Base-by-base conservation (phyloP, 2,329 filamentous ascomycete species). In the Beauveria sp. region DNA sequence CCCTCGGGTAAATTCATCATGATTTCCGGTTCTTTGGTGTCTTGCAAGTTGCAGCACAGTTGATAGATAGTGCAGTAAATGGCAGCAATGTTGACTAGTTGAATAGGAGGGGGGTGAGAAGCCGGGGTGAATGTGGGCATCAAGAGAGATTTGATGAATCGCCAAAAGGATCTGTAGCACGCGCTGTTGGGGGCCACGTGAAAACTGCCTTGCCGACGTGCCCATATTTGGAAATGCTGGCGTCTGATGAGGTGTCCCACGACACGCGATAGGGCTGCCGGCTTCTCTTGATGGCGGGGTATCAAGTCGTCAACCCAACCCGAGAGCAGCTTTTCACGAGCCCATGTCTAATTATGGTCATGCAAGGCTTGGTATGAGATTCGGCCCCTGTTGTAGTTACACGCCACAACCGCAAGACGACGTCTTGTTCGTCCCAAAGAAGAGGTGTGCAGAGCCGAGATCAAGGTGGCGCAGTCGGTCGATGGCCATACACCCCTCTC, bases 361-460 rank as follows among this genome's bases (percentile, higher is more conserved):
- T 30, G 34, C 14, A 24, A 34, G 42, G 53, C 55, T 50, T 49
- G 55, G 7, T 20, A 16, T 20, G 8, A 30, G 38, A 26, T 45
- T 56, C 18, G 22, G 50, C 52, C 38, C 38, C 40, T 50, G 56
- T 22, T 20, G 24, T 43, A 24, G 22, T 24, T 24, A 51, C 56
- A 38, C 56, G 56, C 56, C 56, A 58, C 46, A 58, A 58, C 56
- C 56, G 56, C 56, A 34, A 18, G 43, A 30, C 45, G 9, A 50
- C 16, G 10, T 45, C 18, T 56, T n/a, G 28, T 58, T 58, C 34
- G 16, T 50, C 34, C 56, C 50, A 58, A 20, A 4, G 6, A 30
- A 45, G 43, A 10, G n/a, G 46, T 20, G 43, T 58, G 18, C 40
- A 38, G 7, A 47, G 45, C 22, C 46, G 56, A 58, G 56, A 58